Base-by-base conservation (phyloP, 495 filamentous ascomycete species). In the Sordaria brevicollis region DNA sequence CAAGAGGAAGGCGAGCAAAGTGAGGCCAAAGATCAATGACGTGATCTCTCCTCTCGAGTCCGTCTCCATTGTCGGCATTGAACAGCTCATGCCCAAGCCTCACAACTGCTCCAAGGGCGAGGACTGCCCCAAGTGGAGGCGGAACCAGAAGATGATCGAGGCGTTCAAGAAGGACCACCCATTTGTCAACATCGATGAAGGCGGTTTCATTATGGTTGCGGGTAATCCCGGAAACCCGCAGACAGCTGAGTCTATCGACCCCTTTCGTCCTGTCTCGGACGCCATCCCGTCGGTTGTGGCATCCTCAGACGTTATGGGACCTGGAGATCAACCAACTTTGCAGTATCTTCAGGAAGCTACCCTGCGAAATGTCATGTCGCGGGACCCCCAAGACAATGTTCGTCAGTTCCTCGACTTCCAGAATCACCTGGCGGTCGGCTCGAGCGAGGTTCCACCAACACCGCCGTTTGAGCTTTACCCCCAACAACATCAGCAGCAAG, bases 81-180 rank as follows among this genome's bases (percentile, higher is more conserved):
- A 97, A 80, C 92, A 97, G 76, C 74, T 94, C 17, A 81, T 96
- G 21, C 93, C 93, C 3, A 93, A 91, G 78, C 86, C 87, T 0
- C 95, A 99, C 79, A 87, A 83, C 39, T 99, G 95, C 80, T 89
- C 88, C 39, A 97, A 97, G 78, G 95, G 94, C 39, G 93, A 96
- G 72, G 89, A 90, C 66, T 99, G 95, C 78, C 83, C 86, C 21
- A 97, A 94, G 79, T 94, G 83, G 82, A 86, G 85, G 77, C 90
- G 87, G 74, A 88, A 92, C 71, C 88, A 95, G 75, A 83, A 86
- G 37, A 82, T 90, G 81, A 83, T 92, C 66, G 86, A 86, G 35
- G 82, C 82, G 35, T 86, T 94, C 74, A 87, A 89, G 73, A 84
- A 87, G 71, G 89, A 92, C 69, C 88, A 91, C 75, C 90, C 92